Base-by-base conservation (phyloP, 805 yeast species). In the Spencermartinsiella europaea region DNA sequence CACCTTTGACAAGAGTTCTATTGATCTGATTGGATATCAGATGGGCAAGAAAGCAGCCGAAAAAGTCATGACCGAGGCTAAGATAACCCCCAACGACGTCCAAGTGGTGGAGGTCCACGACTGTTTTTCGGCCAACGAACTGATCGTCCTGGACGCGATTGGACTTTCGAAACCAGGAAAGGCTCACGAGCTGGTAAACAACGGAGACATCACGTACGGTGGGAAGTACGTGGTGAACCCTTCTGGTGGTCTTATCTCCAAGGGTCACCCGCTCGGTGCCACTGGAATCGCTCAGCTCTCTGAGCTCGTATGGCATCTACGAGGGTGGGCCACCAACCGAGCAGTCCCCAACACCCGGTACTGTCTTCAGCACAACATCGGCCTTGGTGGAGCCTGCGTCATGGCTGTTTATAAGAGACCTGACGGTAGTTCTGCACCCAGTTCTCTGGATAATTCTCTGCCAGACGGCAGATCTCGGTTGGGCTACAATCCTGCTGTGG, bases 221-320 rank as follows among this genome's bases (percentile, higher is more conserved):
- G 58, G 58, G 12, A 53, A 55, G 41, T 54, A 52, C 34, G 53
- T 56, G 8, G 51, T 56, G 40, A 56, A 56, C 39, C 60, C 60
- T 5, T 56, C 60, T 10, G 60, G 60, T 25, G 60, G 60, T 20
- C 55, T 56, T 20, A 56, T 56, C 35, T 46, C 53, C 36, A 56
- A 56, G 47, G 60, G 60, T 20, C 60, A 56, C 34, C 60, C 60
- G 15, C 44, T 56, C n/a, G 60, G 60, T 16, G 60, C 60, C 21
- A 56, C 60, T 17, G 60, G 60, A 8, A 38, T 56, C 14, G 59
- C 59, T 21, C 60, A 56, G 45, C 51, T 55, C 38, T 48, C 59
- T 5, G 60, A 56, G 37, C 51, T 56, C 4, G 54, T 51, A 20
- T 56, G 60, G 60, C 60, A 56, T 38, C 45, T 56, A 27, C 53